These are phyloP conservation scores for Solanum hybrid DNA, from an alignment of 305 asterid genomes.

Conservation along the genomic window DNA sequence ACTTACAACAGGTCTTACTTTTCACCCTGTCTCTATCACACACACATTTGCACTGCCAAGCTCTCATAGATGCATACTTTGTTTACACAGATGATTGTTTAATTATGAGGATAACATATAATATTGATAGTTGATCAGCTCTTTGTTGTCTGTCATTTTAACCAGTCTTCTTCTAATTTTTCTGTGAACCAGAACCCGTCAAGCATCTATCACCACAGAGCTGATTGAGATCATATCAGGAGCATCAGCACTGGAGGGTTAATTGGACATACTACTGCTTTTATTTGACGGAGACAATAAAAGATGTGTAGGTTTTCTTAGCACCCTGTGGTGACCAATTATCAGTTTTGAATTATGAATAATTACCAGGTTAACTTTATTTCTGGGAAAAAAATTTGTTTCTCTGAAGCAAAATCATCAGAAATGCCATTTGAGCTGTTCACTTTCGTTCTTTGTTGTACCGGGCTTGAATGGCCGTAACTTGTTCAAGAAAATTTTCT, in stretches of 20 bases:
- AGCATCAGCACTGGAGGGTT: constrained; percentile 88
- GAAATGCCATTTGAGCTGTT: background rate
- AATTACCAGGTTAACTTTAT: background rate
- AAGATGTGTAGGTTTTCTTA: constrained; percentile 14
- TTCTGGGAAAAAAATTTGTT: background rate
- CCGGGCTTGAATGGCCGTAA: background rate
- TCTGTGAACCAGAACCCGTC: constrained; percentile 67
- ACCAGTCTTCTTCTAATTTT: background rate
- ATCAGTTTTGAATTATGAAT: constrained; percentile 1
- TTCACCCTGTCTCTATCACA: constrained; percentile 4
- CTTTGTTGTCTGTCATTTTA: background rate
- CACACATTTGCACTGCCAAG: background rate
- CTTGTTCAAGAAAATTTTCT: background rate
- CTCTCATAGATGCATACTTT: background rate
- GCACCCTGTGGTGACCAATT: background rate
- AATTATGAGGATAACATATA: background rate
- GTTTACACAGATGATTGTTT: background rate
- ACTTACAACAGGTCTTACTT: constrained; percentile 76
- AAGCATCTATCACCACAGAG: constrained; percentile 96
- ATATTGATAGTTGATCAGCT: background rate
- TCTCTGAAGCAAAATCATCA: background rate
- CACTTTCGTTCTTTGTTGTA: background rate
- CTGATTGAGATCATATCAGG: constrained; percentile 92
- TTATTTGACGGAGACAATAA: constrained; percentile 31
- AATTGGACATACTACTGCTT: constrained; percentile 6